These are phyloP conservation scores for Neofusicoccum kwambonambiense DNA, from an alignment of 2,329 filamentous ascomycete genomes.

Conservation along the genomic window DNA sequence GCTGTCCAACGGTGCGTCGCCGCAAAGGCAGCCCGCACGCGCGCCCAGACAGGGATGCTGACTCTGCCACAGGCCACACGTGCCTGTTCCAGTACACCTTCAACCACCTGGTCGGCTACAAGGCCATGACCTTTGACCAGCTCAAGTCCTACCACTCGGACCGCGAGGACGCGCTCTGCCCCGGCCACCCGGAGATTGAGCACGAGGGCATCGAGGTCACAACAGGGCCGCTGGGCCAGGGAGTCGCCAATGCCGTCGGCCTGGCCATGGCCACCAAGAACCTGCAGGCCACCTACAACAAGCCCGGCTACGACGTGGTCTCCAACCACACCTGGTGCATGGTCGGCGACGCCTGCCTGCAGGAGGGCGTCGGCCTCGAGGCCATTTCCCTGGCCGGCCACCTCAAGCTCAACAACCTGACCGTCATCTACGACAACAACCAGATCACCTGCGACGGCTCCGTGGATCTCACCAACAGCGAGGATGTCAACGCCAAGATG, in stretches of 20 bases:
- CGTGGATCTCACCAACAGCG: conserved; percentile 54
- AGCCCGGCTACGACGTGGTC: conserved; percentile 49
- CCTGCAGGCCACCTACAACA: conserved; percentile 55
- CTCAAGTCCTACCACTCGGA: conserved; percentile 56
- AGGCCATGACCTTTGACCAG: conserved; percentile 56
- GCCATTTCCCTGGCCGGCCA: conserved; percentile 58
- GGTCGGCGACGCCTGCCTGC: conserved; percentile 58
- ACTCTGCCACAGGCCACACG: conserved; percentile 44
- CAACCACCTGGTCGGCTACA: conserved; percentile 55
- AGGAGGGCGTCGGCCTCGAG: conserved; percentile 59
- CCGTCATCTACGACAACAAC: conserved; percentile 62
- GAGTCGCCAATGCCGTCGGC: conserved; percentile 61
- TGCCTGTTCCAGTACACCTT: conserved; percentile 57
- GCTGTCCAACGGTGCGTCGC: conserved; percentile 53
- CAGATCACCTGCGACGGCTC: conserved; percentile 60
- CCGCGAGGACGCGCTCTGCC: conserved; percentile 51
- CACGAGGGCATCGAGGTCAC: conserved; percentile 59
- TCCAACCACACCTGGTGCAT: conserved; percentile 57
- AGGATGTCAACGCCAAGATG: conserved; percentile 61
- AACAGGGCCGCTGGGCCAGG: conserved; percentile 59
- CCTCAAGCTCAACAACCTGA: conserved; percentile 56
- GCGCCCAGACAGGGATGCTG: neutral
- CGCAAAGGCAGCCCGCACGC: neutral
- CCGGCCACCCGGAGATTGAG: conserved; percentile 59
- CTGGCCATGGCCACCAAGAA: conserved; percentile 59